These are phyloP conservation scores for Pistacia atlantica DNA, from an alignment of 345 rosid genomes.

Conservation along the genomic window DNA sequence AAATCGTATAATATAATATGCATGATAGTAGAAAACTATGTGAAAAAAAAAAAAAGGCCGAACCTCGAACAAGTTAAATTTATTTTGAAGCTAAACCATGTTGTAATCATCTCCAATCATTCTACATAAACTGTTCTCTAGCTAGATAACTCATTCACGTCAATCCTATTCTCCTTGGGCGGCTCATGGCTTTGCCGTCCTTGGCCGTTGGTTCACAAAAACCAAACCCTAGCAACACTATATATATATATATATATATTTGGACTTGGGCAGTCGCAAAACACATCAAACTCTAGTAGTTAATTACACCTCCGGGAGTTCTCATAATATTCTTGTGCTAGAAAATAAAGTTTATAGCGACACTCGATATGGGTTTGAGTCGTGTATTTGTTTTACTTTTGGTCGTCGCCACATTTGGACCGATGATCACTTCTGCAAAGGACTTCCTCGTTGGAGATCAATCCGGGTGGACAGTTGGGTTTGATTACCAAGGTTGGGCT, in stretches of 20 bases:
- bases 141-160: neutral
- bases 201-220: neutral
- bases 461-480: conserved; percentile 29
- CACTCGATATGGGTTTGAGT: conserved; percentile 25
- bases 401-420: conserved; percentile 20
- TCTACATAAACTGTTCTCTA: neutral
- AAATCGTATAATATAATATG: no score
- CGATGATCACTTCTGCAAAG: conserved; percentile 18
- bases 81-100: neutral
- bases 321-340: neutral
- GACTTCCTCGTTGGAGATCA: conserved; percentile 39
- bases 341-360: no score
- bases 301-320: neutral
- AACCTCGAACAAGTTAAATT: no score
- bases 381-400: neutral
- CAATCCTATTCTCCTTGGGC: neutral
- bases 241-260: no score
- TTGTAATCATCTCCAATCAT: neutral
- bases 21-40: no score
- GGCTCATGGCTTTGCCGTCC: neutral
- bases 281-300: no score
- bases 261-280: neutral
- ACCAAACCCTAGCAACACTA: neutral
- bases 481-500: conserved; percentile 37
- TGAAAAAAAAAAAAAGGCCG: no score